Conservation (phyloP, 805 yeast genomes). For the Spencermartinsiella europaea region DNA sequence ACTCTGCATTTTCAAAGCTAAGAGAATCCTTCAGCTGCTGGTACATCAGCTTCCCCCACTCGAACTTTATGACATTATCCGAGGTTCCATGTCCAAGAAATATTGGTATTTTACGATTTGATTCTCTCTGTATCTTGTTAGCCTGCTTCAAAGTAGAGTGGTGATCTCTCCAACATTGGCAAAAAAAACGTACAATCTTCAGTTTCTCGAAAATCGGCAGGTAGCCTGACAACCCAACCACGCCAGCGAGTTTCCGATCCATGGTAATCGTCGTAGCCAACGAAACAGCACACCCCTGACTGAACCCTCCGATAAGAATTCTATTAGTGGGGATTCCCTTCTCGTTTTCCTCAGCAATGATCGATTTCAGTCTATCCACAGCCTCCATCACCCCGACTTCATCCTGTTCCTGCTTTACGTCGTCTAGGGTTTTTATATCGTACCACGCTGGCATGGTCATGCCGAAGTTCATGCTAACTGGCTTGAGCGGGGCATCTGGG, state of each 20-base stretch:
- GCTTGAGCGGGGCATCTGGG: conserved; percentile 80
- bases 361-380: conserved; percentile 26
- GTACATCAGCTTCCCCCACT: conserved; percentile 38
- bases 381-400: conserved; percentile 34
- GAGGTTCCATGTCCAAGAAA: conserved; percentile 84
- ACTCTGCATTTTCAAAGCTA: conserved; percentile 41
- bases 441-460: conserved; percentile 80
- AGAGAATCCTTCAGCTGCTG: conserved; percentile 42
- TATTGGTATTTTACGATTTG: conserved; percentile 62
- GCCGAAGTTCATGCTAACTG: conserved; percentile 63
- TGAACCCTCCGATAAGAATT: conserved; percentile 89
- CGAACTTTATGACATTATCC: conserved; percentile 58
- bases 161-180: background rate
- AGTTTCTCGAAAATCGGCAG: conserved; percentile 33
- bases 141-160: background rate
- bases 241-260: conserved; percentile 64
- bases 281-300: conserved; percentile 87
- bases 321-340: conserved; percentile 38
- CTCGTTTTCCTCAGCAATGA: conserved; percentile 30
- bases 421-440: conserved; percentile 48
- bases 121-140: background rate
- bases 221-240: conserved; percentile 74
- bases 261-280: conserved; percentile 32
- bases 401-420: conserved; percentile 31
- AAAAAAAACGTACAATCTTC: conserved; percentile 14